These are phyloP conservation scores for Lentinula boryana DNA, from an alignment of 768 basidiomycete species.

Conservation along the genomic window DNA sequence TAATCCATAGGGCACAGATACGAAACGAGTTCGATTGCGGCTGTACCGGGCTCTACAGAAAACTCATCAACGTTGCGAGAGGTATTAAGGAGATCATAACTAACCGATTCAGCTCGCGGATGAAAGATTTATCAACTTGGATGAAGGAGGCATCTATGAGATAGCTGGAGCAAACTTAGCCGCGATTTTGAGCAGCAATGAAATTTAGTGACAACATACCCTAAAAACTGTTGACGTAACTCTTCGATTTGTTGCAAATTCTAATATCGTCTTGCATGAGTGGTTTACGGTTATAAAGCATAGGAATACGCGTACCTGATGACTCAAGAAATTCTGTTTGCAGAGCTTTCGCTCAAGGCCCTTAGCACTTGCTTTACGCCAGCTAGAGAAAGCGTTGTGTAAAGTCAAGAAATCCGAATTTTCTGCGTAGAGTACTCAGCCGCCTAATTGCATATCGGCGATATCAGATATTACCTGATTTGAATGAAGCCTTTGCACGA, in stretches of 20 bases:
- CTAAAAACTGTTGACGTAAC: slow-evolving; percentile 83
- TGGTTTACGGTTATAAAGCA: neutral
- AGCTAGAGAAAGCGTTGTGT: slow-evolving; percentile 84
- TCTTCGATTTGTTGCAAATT: slow-evolving; percentile 97
- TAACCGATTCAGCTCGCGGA: slow-evolving; percentile 67
- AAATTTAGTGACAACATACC: slow-evolving; percentile 28
- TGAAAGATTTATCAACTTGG: slow-evolving; percentile 53
- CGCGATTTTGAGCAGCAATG: slow-evolving; percentile 7
- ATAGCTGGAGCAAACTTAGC: slow-evolving; percentile 43
- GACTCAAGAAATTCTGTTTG: slow-evolving; percentile 71
- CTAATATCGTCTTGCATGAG: slow-evolving; percentile 25
- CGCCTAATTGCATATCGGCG: neutral
- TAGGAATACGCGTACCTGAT: slow-evolving; percentile 48
- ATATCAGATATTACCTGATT: slow-evolving; percentile 41
- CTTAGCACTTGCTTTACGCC: slow-evolving; percentile 73
- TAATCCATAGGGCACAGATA: slow-evolving; percentile 63
- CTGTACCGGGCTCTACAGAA: slow-evolving; percentile 61
- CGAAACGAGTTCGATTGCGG: slow-evolving; percentile 70
- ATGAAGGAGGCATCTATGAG: slow-evolving; percentile 87
- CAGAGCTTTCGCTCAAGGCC: slow-evolving; percentile 70
- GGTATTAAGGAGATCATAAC: slow-evolving; percentile 10
- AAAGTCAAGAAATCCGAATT: slow-evolving; percentile 94
- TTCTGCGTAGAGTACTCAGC: slow-evolving; percentile 37
- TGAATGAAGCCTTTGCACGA: slow-evolving; percentile 75
- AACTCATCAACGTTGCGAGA: neutral